Evolutionary conservation across 1,284 basidiomycete species (phyloP), one percentile per base, ranked within the genome.

Genomic region (Porodaedalea pini): DNA sequence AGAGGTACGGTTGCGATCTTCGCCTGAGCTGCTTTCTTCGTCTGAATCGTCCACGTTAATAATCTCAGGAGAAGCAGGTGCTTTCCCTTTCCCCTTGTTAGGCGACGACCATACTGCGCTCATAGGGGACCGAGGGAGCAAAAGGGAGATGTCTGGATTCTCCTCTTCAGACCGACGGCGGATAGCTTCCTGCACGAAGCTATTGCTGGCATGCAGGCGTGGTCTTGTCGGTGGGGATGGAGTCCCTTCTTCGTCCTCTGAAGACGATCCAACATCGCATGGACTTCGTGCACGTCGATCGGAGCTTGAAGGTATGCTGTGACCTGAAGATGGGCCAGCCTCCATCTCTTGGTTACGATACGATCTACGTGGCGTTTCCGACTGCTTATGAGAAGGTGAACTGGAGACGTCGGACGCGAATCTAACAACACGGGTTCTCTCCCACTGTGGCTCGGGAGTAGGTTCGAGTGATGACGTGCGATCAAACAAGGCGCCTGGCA

Each of bases 401-500:
- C 59, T 62, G 11, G 54, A n/a, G 15, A 66, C 59, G 25, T 59
- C 61, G 6, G 69, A 62, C 3, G 69, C 69, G 60, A 79, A 78
- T 47, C 71, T 70, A 37, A 79, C 73, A 58, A 71, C 74, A 21
- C 71, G 70, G 31, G 63, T 68, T n/a, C 65, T 63, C 41, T 63
- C 54, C n/a, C 64, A 49, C 25, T 60, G 54, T 15, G 54, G 61
- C 48, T 61, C 60, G 7, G 68, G 65, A 7, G 80, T 77, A 1
- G 83, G 82, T 34, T 81, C 70, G 11, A 84, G 71, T 17, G 88
- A 88, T 0, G 81, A 76, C 0, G 88, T 87, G 4, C 86, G 82
- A 6, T 86, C 81, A 65, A 82, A 88, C 5, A 90, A 77, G 1
- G 88, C 80, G 8, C 88, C 88, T n/a, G 88, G 88, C 88, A 90